Conservation (phyloP, 495 filamentous ascomycete species). For the Eremomyces bilateralis region DNA sequence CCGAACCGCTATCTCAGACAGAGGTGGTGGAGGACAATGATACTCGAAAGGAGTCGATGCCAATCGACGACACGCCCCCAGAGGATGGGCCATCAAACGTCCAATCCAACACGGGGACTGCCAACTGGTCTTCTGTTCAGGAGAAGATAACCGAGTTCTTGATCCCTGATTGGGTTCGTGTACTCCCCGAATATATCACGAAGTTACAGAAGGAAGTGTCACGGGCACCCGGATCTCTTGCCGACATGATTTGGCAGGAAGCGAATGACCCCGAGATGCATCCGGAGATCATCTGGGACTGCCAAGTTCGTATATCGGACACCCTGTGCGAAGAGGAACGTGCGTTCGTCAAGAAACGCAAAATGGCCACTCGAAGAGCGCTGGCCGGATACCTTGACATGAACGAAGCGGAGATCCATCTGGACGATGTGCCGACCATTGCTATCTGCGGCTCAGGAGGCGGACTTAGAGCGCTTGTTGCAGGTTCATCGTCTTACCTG, state of each 20-base stretch:
- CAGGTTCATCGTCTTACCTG: conserved; percentile 64
- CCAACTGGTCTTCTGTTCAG: not conserved
- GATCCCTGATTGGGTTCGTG: conserved; percentile 36
- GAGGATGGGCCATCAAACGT: too few relatives aligned
- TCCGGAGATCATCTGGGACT: conserved; percentile 64
- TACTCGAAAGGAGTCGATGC: too few relatives aligned
- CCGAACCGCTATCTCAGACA: too few relatives aligned
- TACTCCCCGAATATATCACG: conserved; percentile 51
- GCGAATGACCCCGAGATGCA: conserved; percentile 62
- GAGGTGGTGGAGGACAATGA: too few relatives aligned
- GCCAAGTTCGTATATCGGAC: conserved; percentile 56
- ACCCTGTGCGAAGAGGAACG: conserved; percentile 75
- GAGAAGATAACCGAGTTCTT: not conserved
- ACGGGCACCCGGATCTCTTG: conserved; percentile 64
- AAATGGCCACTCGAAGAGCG: conserved; percentile 39
- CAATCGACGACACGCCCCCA: too few relatives aligned
- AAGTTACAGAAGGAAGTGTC: conserved; percentile 81
- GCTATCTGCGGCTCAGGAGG: conserved; percentile 87
- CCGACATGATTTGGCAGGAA: conserved; percentile 83
- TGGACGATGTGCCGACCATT: conserved; percentile 79
- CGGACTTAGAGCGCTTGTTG: conserved; percentile 71
- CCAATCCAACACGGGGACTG: too few relatives aligned
- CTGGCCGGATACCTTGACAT: conserved; percentile 65
- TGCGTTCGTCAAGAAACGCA: conserved; percentile 41
- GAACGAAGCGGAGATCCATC: conserved; percentile 58